Evolutionary conservation across 192 early-diverging fungal genomes (phyloP).

Genomic region (Backusella luteola): DNA sequence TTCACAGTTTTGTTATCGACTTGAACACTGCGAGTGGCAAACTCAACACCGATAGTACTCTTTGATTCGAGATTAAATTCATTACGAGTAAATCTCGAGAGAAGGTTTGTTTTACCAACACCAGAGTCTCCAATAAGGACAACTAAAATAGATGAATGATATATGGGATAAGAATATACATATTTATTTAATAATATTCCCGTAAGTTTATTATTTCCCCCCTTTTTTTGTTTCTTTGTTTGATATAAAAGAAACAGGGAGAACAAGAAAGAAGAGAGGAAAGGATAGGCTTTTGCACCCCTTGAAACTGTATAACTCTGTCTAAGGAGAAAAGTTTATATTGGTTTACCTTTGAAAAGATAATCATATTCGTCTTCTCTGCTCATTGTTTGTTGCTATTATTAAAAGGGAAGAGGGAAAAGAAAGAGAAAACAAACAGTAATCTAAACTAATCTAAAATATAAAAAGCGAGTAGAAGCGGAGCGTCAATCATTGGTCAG

Average conservation of each 20-base stretch:
- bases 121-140: slow-evolving; percentile 94
- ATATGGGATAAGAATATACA: not conserved
- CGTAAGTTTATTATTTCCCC: not conserved
- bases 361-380: slow-evolving; percentile 13
- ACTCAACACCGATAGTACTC: slow-evolving; percentile 99
- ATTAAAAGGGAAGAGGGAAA: not conserved
- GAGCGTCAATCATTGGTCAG: not conserved
- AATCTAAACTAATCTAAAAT: not conserved
- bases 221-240: not conserved
- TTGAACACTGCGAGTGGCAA: slow-evolving; percentile 92
- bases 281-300: not conserved
- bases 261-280: not conserved
- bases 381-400: not conserved
- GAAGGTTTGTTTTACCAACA: slow-evolving; percentile 96
- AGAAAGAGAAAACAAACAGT: not conserved
- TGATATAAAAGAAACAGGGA: not conserved
- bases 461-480: not conserved
- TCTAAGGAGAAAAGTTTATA: not conserved
- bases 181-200: not conserved
- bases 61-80: slow-evolving; percentile 98
- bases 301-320: not conserved
- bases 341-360: slow-evolving; percentile 11
- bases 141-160: slow-evolving; percentile 43
- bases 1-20: slow-evolving; percentile 97
- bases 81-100: slow-evolving; percentile 93